Percentiles rank a stretch among this genome's conserved stretches.
Evolutionary conservation across 805 yeast species (phyloP).

Genomic region (Yarrowia sp.): DNA sequence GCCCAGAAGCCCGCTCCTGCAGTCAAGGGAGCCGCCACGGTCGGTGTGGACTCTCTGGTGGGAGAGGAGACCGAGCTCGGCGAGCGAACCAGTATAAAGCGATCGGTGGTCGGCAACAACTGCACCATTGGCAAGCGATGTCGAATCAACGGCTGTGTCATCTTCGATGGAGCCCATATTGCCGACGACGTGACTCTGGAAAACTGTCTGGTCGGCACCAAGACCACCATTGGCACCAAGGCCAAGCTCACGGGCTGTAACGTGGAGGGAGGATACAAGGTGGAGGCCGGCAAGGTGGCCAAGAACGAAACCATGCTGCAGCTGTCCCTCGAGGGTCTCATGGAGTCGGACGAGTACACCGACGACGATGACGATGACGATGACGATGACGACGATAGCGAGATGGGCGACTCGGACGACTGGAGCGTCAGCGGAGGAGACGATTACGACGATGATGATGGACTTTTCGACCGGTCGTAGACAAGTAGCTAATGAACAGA

Average conservation of each 20-base stretch:
- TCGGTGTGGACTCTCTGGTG: conserved; percentile 86
- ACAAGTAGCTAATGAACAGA: not conserved
- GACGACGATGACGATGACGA: conserved; percentile 42
- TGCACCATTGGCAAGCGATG: conserved; percentile 86
- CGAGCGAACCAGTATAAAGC: conserved; percentile 84
- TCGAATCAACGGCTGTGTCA: conserved; percentile 83
- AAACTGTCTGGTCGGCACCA: conserved; percentile 83
- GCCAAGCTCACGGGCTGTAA: conserved; percentile 78
- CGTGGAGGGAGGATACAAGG: conserved; percentile 79
- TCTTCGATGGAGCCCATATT: conserved; percentile 71
- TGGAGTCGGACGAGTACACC: conserved; percentile 45
- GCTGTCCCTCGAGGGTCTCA: conserved; percentile 49
- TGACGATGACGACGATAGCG: conserved; percentile 44
- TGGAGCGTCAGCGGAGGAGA: conserved; percentile 47
- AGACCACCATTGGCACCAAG: conserved; percentile 68
- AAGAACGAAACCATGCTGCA: conserved; percentile 51
- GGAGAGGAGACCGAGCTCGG: conserved; percentile 73
- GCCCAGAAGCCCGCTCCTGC: conserved; percentile 43
- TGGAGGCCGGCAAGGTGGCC: conserved; percentile 58
- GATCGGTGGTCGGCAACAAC: conserved; percentile 77
- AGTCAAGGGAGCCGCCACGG: conserved; percentile 60
- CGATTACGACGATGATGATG: conserved; percentile 58
- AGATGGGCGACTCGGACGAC: conserved; percentile 43
- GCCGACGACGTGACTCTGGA: conserved; percentile 78
- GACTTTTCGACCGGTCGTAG: conserved; percentile 61